Evolutionary conservation across 2,329 filamentous ascomycete genomes (phyloP).

Genomic region (Hypoxylon sp.): DNA sequence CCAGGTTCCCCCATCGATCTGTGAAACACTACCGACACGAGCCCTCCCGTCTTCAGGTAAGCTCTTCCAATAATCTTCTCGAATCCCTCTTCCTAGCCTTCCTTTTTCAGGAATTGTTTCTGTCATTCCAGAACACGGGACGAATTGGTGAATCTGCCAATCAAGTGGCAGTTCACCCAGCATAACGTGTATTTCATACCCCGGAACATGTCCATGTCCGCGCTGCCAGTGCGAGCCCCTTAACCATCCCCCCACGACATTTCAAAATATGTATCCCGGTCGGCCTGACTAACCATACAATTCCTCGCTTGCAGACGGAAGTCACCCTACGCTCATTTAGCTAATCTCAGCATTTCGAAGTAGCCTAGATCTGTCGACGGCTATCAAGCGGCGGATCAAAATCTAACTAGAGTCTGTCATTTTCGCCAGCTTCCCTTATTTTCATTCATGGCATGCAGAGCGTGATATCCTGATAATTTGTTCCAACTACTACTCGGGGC

Average conservation of each 20-base stretch:
- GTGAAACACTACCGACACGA: conserved; percentile 54
- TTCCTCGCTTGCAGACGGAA: conserved; percentile 9
- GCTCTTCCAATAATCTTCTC: conserved; percentile 37
- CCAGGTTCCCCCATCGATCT: conserved; percentile 31
- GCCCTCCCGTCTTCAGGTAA: conserved; percentile 45
- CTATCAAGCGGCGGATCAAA: conserved; percentile 15
- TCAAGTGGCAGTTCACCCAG: conserved; percentile 21
- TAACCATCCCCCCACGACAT: conserved; percentile 31
- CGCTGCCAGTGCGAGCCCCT: conserved; percentile 29
- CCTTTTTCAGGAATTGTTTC: conserved; percentile 36
- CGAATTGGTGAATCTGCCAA: conserved; percentile 20
- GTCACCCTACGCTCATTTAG: conserved; percentile 12
- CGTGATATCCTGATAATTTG: conserved; percentile 15
- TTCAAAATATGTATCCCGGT: conserved; percentile 6
- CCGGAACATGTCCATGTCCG: conserved; percentile 18
- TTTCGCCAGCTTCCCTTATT: conserved; percentile 22
- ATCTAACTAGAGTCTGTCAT: conserved; percentile 38
- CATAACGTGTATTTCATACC: conserved; percentile 22
- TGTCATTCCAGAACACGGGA: conserved; percentile 12
- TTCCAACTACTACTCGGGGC: conserved; percentile 1
- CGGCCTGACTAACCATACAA: conserved; percentile 25
- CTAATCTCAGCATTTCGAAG: conserved; percentile 15
- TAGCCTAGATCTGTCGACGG: conserved; percentile 1
- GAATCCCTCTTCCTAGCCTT: conserved; percentile 8
- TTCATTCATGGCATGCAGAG: conserved; percentile 36